Base-by-base conservation (phyloP, 1,284 basidiomycete genomes). In the Sanghuangporus weigelae region DNA sequence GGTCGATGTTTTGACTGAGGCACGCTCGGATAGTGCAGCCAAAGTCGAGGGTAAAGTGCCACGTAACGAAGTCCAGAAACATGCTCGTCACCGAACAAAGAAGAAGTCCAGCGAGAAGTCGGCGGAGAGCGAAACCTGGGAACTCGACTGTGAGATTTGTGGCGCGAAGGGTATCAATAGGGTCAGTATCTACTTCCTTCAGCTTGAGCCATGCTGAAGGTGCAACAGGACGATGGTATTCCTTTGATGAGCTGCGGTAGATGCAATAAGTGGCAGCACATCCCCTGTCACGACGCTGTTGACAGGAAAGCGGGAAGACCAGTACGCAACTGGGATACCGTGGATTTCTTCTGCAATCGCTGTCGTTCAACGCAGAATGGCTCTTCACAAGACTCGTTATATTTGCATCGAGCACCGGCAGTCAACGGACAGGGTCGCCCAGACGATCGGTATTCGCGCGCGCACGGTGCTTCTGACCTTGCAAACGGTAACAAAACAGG, bases 191-290 rank as follows among this genome's bases (percentile, higher is more conserved):
- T 10, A 67, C 31, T 12, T 36, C 31, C 2, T 70, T 60, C 48
- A 55, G 55, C 23, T 16, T 3, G 50, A n/a, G 39, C 19, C 31
- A 39, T 60, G 51, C 42, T 67, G 40, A 63, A 67, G 48, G 40
- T 61, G 60, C 35, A 21, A 40, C 62, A 93, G 89, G 90, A 93
- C 67, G 90, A 91, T 67, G 86, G 85, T 23, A 76, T 80, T 38
- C 84, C 89, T 10, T 82, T 95, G 75, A 84, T 93, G 72, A 91
- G 84, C 51, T 95, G 93, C 71, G 90, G 89, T 40, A 72, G 75
- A 50, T 95, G 93, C 73, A 82, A 81, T 21, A 88, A 86, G 69
- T 95, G 93, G 93, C 90, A 92, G 67, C 90, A 93, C 67, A 91
- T 90, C 46, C 68, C 76, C n/a, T 93, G 90, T 68, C 89, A 93